Evolutionary conservation across 768 basidiomycete species (phyloP).

Genomic region (Clitopilus passeckerianus): DNA sequence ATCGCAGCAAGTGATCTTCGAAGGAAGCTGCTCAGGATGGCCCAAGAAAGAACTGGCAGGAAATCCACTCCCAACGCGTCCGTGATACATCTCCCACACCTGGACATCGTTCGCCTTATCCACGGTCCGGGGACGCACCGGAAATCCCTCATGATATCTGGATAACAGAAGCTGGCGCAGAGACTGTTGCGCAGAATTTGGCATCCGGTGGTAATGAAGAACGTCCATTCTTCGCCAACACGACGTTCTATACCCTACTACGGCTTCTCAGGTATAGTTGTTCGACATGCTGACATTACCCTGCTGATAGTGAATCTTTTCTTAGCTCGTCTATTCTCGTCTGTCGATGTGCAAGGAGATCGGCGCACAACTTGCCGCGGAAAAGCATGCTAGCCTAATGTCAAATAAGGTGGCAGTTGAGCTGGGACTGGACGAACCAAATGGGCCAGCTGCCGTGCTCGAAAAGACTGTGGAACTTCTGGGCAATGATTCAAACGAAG

Average conservation of each 20-base stretch:
- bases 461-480: conserved; percentile 61
- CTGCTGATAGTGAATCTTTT: conserved; percentile 5
- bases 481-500: conserved; percentile 41
- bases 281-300: conserved; percentile 8
- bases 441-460: conserved; percentile 66
- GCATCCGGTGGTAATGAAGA: conserved; percentile 23
- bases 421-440: conserved; percentile 82
- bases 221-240: conserved; percentile 83
- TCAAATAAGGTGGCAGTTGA: conserved; percentile 81
- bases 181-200: conserved; percentile 17
- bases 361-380: conserved; percentile 62
- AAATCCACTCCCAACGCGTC: conserved; percentile 33
- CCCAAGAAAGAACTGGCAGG: conserved; percentile 48
- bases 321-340: conserved; percentile 83
- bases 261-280: conserved; percentile 77
- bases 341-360: conserved; percentile 82
- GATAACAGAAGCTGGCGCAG: conserved; percentile 48
- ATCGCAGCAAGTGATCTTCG: conserved; percentile 66
- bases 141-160: conserved; percentile 47
- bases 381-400: conserved; percentile 60
- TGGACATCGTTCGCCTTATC: conserved; percentile 26
- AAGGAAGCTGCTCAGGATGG: conserved; percentile 75
- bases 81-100: conserved; percentile 35
- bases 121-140: conserved; percentile 13
- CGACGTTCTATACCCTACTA: conserved; percentile 86